These are phyloP conservation scores for Ogataea minuta DNA, from an alignment of 805 yeast species.

Conservation along the genomic window DNA sequence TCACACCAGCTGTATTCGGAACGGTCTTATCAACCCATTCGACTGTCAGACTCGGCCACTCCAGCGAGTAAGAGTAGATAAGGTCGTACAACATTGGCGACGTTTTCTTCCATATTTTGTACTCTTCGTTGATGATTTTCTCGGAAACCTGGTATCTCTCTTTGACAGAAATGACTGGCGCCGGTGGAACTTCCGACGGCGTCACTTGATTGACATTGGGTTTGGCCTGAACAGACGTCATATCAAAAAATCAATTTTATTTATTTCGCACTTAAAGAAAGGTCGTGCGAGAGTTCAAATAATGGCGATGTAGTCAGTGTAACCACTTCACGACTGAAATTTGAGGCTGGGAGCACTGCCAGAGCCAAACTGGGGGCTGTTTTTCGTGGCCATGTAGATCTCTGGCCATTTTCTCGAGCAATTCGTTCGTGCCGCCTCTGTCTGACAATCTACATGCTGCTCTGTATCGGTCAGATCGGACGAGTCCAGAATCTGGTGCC, in stretches of 20 bases:
- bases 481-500: background rate
- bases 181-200: slow-evolving; percentile 11
- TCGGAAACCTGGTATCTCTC: slow-evolving; percentile 51
- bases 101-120: slow-evolving; percentile 80
- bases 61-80: slow-evolving; percentile 62
- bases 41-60: slow-evolving; percentile 70
- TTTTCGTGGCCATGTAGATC: too few relatives aligned
- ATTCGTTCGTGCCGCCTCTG: too few relatives aligned
- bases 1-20: slow-evolving; percentile 10
- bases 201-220: slow-evolving; percentile 7
- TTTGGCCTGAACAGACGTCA: slow-evolving; percentile 8
- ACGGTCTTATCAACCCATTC: slow-evolving; percentile 58
- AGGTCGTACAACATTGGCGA: slow-evolving; percentile 76
- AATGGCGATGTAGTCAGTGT: background rate
- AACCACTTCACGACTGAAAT: too few relatives aligned
- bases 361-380: too few relatives aligned
- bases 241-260: slow-evolving; percentile 2
- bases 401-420: too few relatives aligned
- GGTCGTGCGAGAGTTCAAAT: slow-evolving; percentile 2
- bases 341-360: too few relatives aligned
- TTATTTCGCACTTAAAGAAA: background rate
- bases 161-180: slow-evolving; percentile 24
- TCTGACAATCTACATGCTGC: too few relatives aligned
- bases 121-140: slow-evolving; percentile 72
- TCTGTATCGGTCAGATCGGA: slow-evolving; percentile 9